These are phyloP conservation scores for Trichoderma sp. DNA, from an alignment of 2,329 filamentous ascomycete species.

Conservation along the genomic window DNA sequence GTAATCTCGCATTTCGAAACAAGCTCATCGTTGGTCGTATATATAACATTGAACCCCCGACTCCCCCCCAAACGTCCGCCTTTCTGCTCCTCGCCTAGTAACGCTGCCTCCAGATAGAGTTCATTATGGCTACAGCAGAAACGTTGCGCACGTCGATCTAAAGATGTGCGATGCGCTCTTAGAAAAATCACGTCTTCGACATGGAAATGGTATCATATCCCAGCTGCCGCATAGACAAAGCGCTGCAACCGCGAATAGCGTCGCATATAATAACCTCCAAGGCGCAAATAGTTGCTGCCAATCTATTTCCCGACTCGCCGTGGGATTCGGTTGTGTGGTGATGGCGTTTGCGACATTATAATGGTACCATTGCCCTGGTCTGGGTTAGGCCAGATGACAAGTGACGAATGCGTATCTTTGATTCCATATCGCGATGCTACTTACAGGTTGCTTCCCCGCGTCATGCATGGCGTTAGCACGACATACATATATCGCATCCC, in stretches of 20 bases:
- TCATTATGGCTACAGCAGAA: background rate
- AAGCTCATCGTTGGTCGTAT: background rate
- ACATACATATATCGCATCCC: background rate
- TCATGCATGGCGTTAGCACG: background rate
- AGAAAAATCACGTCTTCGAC: conserved; percentile 9
- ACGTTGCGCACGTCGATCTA: background rate
- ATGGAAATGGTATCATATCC: conserved; percentile 19
- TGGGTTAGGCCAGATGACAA: background rate
- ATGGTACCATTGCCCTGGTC: conserved; percentile 18
- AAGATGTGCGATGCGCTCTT: background rate
- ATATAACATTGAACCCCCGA: background rate
- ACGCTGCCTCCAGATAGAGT: background rate
- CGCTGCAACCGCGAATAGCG: background rate
- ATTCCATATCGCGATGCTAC: background rate
- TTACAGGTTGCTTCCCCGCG: background rate
- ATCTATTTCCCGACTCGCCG: background rate
- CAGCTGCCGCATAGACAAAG: background rate
- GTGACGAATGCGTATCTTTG: background rate
- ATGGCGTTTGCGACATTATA: conserved; percentile 17
- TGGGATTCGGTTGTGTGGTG: background rate
- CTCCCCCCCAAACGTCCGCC: background rate
- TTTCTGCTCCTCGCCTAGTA: background rate
- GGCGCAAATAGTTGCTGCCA: background rate
- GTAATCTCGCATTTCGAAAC: background rate
- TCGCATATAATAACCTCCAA: background rate